Base-by-base conservation (phyloP, 768 basidiomycete species). In the Rhodotorula kratochvilovae region DNA sequence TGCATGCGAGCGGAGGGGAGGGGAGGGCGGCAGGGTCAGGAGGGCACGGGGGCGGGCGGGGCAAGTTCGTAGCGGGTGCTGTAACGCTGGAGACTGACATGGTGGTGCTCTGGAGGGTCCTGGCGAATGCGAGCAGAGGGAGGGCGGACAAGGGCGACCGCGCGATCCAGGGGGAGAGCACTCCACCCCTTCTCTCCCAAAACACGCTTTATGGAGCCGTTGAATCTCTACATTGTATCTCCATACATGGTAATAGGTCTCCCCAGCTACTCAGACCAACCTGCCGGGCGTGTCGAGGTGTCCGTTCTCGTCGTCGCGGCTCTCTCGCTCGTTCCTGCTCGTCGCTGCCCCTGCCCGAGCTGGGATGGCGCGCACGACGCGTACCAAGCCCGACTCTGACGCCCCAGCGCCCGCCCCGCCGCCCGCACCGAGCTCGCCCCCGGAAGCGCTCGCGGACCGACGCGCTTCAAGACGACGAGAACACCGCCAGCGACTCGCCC, bases 391-490 rank as follows among this genome's bases (percentile, higher is more conserved):
- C 5, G 11, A 3, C 3, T 2, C 51, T 1, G 29, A 29, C 12
- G 27, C n/a, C 15, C 3, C 51, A 13, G 8, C 51, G 15, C 13
- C 51, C 51, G 5, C 51, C 15, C 17, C 7, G 31, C 19, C 13
- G 33, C 31, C 17, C 54, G 45, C 45, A 7, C 21, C 31, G 17
- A 17, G 8, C 27, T 55, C 31, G 31, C 2, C 25, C 29, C n/a
- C n/a, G n/a, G 39, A 56, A 35, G 33, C 66, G 66, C 16, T 53
- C 66, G 8, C 58, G n/a, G 46, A 21, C 39, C 27, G 55, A 50
- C 50, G 35, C 59, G 43, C 21, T 27, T 33, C 31, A 51, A 29
- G 60, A 31, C n/a, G 29, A 60, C 19, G 42, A 51, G 12, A 6
- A 27, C 7, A 25, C 13, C 2, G 15, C 57, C 4, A 29, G 15